A percentile compares a stretch with the other conserved stretches of the same genome.
phyloP scores from a whole-genome alignment of 2,329 filamentous ascomycete species.

The Raffaelea albimanens region DNA sequence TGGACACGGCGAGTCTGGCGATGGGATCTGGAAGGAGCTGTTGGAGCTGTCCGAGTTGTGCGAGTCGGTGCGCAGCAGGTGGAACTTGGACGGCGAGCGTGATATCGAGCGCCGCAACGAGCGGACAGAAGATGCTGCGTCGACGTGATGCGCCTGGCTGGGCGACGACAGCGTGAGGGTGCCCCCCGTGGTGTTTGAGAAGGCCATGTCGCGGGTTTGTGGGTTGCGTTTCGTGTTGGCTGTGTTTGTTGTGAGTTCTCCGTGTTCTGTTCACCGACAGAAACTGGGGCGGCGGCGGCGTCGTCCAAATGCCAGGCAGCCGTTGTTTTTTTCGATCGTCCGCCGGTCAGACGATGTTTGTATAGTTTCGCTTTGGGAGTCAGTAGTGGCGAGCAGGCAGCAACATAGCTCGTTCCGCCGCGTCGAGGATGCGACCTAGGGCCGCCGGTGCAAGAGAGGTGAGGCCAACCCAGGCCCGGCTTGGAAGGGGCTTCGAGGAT shows the following conservation, averaged over 20 bases:
- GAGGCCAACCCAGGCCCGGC: too few relatives aligned
- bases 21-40: slow-evolving; percentile 46
- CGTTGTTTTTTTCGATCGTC: too few relatives aligned
- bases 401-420: background rate
- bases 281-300: too few relatives aligned
- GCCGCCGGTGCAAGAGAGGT: too few relatives aligned
- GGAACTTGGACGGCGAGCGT: slow-evolving; percentile 87
- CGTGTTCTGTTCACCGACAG: too few relatives aligned
- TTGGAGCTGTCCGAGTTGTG: slow-evolving; percentile 39
- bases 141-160: slow-evolving; percentile 71
- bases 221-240: too few relatives aligned
- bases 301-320: too few relatives aligned
- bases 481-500: too few relatives aligned
- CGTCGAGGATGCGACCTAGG: background rate
- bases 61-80: slow-evolving; percentile 43
- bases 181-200: slow-evolving; percentile 54
- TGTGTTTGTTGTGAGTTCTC: too few relatives aligned
- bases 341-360: too few relatives aligned
- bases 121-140: slow-evolving; percentile 66
- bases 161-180: slow-evolving; percentile 83
- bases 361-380: too few relatives aligned
- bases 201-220: too few relatives aligned
- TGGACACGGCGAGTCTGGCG: slow-evolving; percentile 42
- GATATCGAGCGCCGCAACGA: slow-evolving; percentile 82
- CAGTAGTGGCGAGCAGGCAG: slow-evolving; percentile 1